Evolutionary conservation across 2,329 filamentous ascomycete genomes (phyloP).

Genomic region (Diaporthe citriasiana): DNA sequence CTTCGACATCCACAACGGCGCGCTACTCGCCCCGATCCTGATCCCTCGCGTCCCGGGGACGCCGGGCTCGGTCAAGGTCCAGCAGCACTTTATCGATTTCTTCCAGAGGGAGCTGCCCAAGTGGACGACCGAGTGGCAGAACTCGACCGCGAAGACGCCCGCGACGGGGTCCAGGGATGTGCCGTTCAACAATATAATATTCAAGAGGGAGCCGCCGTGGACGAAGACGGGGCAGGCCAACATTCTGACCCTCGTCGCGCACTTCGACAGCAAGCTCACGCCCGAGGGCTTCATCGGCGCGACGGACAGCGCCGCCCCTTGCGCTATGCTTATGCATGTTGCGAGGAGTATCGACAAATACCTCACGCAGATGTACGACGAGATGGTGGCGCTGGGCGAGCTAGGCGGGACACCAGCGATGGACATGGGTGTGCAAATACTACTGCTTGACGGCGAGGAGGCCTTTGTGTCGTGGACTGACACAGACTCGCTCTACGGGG

Average conservation of each 20-base stretch:
- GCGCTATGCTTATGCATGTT: constrained; percentile 91
- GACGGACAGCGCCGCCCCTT: constrained; percentile 93
- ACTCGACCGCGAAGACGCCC: constrained; percentile 89
- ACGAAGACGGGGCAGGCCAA: constrained; percentile 79
- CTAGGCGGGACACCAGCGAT: constrained; percentile 73
- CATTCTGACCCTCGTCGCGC: constrained; percentile 88
- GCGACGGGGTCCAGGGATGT: constrained; percentile 77
- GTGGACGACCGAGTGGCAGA: constrained; percentile 88
- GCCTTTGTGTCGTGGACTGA: constrained; percentile 86
- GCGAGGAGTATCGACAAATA: constrained; percentile 85
- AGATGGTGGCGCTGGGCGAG: constrained; percentile 73
- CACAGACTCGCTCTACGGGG: constrained; percentile 89
- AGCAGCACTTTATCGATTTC: constrained; percentile 87
- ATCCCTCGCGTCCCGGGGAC: constrained; percentile 91
- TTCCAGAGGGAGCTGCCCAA: constrained; percentile 80
- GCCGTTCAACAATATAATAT: constrained; percentile 89
- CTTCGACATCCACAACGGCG: constrained; percentile 83
- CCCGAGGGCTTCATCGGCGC: constrained; percentile 93
- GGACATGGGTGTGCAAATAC: constrained; percentile 86
- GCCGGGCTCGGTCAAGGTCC: constrained; percentile 77
- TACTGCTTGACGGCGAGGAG: constrained; percentile 95
- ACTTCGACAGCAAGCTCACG: constrained; percentile 88
- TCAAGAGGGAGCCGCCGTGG: constrained; percentile 91
- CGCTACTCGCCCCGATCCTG: constrained; percentile 87
- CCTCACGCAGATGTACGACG: constrained; percentile 84